Evolutionary conservation across 805 yeast genomes (phyloP).

Genomic region (Ogataea trehalophila): DNA sequence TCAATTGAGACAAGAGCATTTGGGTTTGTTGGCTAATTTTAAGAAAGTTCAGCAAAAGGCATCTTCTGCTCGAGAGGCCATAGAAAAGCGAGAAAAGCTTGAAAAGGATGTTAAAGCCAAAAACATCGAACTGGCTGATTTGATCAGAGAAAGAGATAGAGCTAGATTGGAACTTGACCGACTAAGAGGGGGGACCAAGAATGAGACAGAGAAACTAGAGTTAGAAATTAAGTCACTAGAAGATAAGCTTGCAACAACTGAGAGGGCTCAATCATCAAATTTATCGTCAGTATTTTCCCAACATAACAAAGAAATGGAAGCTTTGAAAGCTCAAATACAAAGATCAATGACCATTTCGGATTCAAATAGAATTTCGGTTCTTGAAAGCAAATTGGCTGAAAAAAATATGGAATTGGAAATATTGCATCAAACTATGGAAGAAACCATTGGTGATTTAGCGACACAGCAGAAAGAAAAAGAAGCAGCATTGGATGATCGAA

Average conservation of each 20-base stretch:
- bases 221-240: conserved; percentile 59
- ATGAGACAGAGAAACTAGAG: conserved; percentile 60
- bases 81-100: conserved; percentile 73
- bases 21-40: conserved; percentile 68
- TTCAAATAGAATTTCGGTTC: conserved; percentile 22
- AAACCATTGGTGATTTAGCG: conserved; percentile 57
- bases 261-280: conserved; percentile 60
- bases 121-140: conserved; percentile 81
- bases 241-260: conserved; percentile 52
- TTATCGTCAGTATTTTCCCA: conserved; percentile 53
- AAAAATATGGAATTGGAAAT: conserved; percentile 78
- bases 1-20: conserved; percentile 87
- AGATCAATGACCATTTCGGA: conserved; percentile 25
- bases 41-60: conserved; percentile 84
- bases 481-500: conserved; percentile 51
- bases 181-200: conserved; percentile 56
- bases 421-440: conserved; percentile 73
- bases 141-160: conserved; percentile 84
- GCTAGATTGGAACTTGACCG: conserved; percentile 80
- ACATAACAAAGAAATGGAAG: conserved; percentile 59
- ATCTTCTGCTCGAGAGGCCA: conserved; percentile 83
- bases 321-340: conserved; percentile 36
- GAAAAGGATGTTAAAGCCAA: conserved; percentile 83
- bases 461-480: conserved; percentile 43
- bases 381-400: conserved; percentile 48